Evolutionary conservation across 768 basidiomycete species (phyloP), one percentile per base, ranked within the genome.

Genomic region (Cyclocybe aegerita): DNA sequence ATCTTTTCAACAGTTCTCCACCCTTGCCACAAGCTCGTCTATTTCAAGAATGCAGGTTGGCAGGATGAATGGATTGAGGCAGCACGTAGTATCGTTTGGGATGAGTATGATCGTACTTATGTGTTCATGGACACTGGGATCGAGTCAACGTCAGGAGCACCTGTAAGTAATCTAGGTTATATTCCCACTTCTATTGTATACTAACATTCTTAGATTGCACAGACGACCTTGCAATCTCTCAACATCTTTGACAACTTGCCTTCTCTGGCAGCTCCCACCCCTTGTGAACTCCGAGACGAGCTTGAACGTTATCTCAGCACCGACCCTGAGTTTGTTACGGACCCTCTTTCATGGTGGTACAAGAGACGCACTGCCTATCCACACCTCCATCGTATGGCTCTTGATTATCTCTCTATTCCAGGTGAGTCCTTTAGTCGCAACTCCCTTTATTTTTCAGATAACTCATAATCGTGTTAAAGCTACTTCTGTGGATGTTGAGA

Each of bases 181-280:
- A n/a, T n/a, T n/a, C n/a, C n/a, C n/a, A n/a, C n/a, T n/a, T n/a
- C n/a, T n/a, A n/a, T n/a, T n/a, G n/a, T n/a, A n/a, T n/a, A n/a
- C n/a, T n/a, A n/a, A n/a, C n/a, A n/a, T n/a, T n/a, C n/a, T n/a
- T n/a, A n/a, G n/a, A n/a, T n/a, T n/a, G 4, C 23, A 23, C 4
- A 2, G 23, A 23, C 30, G 32, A 6, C 34, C 15, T 43, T 33
- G 10, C 17, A 56, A 33, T 61, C 42, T 14, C 9, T 56, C 4
- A 66, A 67, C 52, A 62, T 64, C 1, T 67, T 65, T 46, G 61
- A 65, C 42, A 48, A 63, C 16, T 53, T 68, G 4, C 52, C 60
- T 7, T 49, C 52, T 1, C 55, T 60, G 16, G 31, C 43, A 1
- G 36, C 53, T 9, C 61, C 56, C 3, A 49, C 52, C n/a, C 29